Percentiles rank a stretch among this genome's conserved stretches.
Conservation (phyloP, 257 asterid genomes). For the Misopates orontium region DNA sequence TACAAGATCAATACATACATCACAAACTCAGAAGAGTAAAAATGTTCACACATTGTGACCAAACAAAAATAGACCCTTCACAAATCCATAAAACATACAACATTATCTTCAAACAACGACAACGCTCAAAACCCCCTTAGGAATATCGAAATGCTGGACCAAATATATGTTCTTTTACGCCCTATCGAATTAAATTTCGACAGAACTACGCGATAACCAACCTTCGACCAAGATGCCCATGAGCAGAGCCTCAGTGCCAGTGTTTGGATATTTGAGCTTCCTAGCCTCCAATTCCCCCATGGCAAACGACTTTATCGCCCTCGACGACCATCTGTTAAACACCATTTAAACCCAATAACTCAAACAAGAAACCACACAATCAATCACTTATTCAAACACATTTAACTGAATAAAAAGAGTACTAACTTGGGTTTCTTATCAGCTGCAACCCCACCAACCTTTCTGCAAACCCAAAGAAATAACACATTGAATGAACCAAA, state of each 20-base stretch:
- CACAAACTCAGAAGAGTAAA: background rate
- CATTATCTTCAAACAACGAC: background rate
- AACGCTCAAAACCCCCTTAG: background rate
- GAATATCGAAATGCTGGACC: background rate
- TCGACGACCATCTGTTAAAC: conserved; percentile 80
- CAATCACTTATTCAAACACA: background rate
- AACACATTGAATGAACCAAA: conserved; percentile 13
- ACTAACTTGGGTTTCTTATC: conserved; percentile 53
- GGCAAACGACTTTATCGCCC: conserved; percentile 79
- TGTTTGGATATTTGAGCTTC: conserved; percentile 78
- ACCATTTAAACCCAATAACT: conserved; percentile 20
- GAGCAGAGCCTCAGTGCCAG: conserved; percentile 91
- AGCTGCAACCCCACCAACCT: conserved; percentile 35
- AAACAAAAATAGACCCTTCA: background rate
- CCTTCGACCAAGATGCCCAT: conserved; percentile 98
- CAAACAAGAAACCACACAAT: background rate
- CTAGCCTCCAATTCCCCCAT: conserved; percentile 90
- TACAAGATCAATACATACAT: conserved; percentile 32
- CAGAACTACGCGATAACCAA: conserved; percentile 22
- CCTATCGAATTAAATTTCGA: too few species aligned
- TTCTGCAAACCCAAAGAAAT: conserved; percentile 46
- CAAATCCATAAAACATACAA: conserved; percentile 7
- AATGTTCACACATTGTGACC: background rate
- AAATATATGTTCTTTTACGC: too few species aligned
- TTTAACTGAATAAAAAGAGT: background rate